Conservation (phyloP, 1,284 basidiomycete species). For the Tilletia setariae region DNA sequence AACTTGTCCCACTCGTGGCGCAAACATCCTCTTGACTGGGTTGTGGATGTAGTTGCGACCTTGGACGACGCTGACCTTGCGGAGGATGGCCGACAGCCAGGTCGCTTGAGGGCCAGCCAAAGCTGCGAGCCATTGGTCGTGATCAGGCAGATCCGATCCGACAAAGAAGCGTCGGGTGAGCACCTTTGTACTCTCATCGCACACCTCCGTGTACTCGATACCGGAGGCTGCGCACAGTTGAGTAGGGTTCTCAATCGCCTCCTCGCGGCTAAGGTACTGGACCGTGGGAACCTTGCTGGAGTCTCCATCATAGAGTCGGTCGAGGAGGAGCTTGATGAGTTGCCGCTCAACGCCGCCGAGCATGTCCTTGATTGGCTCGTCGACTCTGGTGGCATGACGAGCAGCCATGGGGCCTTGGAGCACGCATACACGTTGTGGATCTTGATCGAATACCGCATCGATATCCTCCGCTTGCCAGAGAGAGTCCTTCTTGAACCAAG, state of each 20-base stretch:
- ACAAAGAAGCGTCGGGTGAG: conserved; percentile 35
- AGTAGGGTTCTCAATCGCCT: conserved; percentile 56
- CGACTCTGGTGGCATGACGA: conserved; percentile 79
- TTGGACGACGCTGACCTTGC: conserved; percentile 67
- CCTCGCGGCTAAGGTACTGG: conserved; percentile 75
- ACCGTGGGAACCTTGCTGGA: conserved; percentile 71
- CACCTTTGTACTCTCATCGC: conserved; percentile 40
- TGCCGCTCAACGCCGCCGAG: conserved; percentile 78
- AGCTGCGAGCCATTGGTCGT: conserved; percentile 73
- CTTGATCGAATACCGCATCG: conserved; percentile 93
- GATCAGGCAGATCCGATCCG: conserved; percentile 28
- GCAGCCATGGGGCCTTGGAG: conserved; percentile 93
- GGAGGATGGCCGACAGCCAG: conserved; percentile 84
- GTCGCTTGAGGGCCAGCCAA: conserved; percentile 75
- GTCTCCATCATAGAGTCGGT: conserved; percentile 76
- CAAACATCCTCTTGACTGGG: conserved; percentile 79
- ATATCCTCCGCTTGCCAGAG: conserved; percentile 98
- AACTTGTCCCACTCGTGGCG: conserved; percentile 75
- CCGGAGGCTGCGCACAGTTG: conserved; percentile 53
- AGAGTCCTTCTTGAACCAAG: conserved; percentile 79
- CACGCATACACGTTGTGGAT: conserved; percentile 91
- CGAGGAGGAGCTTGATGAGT: conserved; percentile 76
- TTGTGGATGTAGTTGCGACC: conserved; percentile 71
- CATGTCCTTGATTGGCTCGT: conserved; percentile 88
- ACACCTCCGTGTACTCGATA: conserved; percentile 55